These are phyloP conservation scores for Xylaria sp. DNA, from an alignment of 2,329 filamentous ascomycete species.

Conservation along the genomic window DNA sequence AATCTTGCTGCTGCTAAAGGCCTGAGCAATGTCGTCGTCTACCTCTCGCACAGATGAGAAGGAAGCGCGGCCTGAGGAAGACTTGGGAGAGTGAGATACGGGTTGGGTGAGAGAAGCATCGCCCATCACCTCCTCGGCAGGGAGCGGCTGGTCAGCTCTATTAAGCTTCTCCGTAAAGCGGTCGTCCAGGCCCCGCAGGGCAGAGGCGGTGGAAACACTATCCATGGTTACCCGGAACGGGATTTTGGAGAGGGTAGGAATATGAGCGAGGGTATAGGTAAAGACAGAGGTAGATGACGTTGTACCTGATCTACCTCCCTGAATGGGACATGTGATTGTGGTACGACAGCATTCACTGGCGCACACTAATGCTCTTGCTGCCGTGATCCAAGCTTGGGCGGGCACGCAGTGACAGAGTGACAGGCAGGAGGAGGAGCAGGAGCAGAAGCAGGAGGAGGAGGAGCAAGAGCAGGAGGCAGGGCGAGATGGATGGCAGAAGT, in stretches of 20 bases:
- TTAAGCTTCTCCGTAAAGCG: constrained; percentile 12
- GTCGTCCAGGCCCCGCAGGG: constrained; percentile 13
- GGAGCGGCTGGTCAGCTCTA: constrained; percentile 19
- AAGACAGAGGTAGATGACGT: not conserved
- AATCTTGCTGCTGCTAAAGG: constrained; percentile 58
- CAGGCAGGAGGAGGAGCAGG: too few species aligned
- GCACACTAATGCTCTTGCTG: constrained; percentile 16
- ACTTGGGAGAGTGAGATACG: constrained; percentile 29
- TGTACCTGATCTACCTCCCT: not conserved
- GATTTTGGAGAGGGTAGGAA: not conserved
- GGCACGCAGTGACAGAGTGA: constrained; percentile 9
- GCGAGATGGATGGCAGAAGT: not conserved
- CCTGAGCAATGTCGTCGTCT: constrained; percentile 54
- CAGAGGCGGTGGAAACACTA: constrained; percentile 11
- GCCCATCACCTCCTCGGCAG: constrained; percentile 27
- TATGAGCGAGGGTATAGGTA: not conserved
- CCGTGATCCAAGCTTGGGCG: not conserved
- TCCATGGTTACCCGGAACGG: constrained; percentile 19
- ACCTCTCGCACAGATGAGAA: constrained; percentile 60
- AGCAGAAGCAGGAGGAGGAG: too few species aligned
- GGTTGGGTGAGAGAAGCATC: constrained; percentile 11
- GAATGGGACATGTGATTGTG: constrained; percentile 11
- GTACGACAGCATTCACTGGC: constrained; percentile 28
- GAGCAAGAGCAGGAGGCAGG: not conserved
- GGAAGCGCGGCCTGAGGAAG: constrained; percentile 42